phyloP scores from a whole-genome alignment of 2,329 filamentous ascomycete genomes.

The Ascochyta viciae-villosae region DNA sequence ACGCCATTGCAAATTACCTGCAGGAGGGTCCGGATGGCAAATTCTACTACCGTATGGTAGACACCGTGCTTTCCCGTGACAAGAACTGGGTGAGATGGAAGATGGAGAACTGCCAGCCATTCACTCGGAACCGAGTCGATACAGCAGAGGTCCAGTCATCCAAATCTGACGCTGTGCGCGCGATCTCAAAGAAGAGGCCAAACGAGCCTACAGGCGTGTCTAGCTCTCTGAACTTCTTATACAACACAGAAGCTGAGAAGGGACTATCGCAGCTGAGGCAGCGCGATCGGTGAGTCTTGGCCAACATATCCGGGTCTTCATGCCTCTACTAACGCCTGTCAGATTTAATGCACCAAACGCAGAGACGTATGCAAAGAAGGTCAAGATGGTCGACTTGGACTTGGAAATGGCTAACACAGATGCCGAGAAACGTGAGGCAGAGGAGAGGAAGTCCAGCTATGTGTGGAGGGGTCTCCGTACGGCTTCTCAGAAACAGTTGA shows the following conservation, averaged over 20 bases:
- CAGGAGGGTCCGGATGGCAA: conserved; percentile 81
- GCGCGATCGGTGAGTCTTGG: conserved; percentile 56
- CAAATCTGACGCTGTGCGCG: conserved; percentile 68
- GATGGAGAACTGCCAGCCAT: conserved; percentile 87
- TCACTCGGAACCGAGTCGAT: conserved; percentile 76
- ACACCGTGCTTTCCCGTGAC: conserved; percentile 92
- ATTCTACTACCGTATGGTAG: conserved; percentile 95
- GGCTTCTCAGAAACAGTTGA: conserved; percentile 75
- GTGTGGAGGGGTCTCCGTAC: conserved; percentile 88
- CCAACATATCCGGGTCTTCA: conserved; percentile 17
- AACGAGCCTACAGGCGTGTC: conserved; percentile 59
- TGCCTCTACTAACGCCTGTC: conserved; percentile 40
- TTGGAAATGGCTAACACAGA: conserved; percentile 78
- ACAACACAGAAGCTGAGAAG: conserved; percentile 66
- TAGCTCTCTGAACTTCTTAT: conserved; percentile 68
- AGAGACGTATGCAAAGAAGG: conserved; percentile 73
- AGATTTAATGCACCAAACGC: conserved; percentile 74
- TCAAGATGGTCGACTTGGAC: conserved; percentile 83
- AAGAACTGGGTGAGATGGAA: conserved; percentile 99
- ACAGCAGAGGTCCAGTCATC: conserved; percentile 73
- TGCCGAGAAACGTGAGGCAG: conserved; percentile 65
- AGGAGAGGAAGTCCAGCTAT: conserved; percentile 82
- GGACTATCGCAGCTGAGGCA: conserved; percentile 75
- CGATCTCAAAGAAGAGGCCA: conserved; percentile 71
- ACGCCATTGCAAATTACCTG: conserved; percentile 81